Evolutionary conservation across 1,284 basidiomycete species (phyloP).

Genomic region (Apiotrichum veenhuisii): DNA sequence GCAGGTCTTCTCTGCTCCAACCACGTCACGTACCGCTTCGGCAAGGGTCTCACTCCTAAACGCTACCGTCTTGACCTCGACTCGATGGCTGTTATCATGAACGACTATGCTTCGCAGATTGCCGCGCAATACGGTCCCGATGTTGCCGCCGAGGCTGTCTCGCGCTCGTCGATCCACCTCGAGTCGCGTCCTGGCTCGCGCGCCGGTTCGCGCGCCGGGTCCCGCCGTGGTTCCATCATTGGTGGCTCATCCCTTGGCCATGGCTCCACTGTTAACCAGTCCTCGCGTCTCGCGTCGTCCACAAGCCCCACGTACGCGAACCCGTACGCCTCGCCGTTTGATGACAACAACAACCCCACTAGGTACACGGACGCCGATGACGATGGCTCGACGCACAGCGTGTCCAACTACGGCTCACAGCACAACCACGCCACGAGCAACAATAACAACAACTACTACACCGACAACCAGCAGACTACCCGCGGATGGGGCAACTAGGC

Average conservation of each 20-base stretch:
- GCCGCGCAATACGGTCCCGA: conserved; percentile 47
- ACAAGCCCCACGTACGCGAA: background rate
- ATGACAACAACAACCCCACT: conserved; percentile 2
- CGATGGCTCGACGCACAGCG: background rate
- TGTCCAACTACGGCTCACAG: conserved; percentile 5
- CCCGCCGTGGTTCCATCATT: conserved; percentile 12
- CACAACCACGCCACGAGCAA: conserved; percentile 6
- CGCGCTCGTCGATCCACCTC: conserved; percentile 38
- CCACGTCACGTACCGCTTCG: conserved; percentile 70
- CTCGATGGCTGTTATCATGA: conserved; percentile 68
- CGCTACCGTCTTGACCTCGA: conserved; percentile 62
- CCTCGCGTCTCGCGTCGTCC: conserved; percentile 2
- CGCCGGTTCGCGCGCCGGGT: conserved; percentile 15
- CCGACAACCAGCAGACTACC: background rate
- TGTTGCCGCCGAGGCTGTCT: conserved; percentile 41
- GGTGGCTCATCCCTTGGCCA: conserved; percentile 5
- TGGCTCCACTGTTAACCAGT: background rate
- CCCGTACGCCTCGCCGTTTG: conserved; percentile 16
- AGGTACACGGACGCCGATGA: background rate
- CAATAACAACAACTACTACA: background rate
- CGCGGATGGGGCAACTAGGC: background rate
- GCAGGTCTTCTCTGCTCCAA: conserved; percentile 64
- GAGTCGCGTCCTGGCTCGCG: conserved; percentile 16
- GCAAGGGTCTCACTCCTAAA: conserved; percentile 72
- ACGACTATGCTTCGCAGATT: conserved; percentile 60